A percentile compares a stretch with the other conserved stretches of the same genome.
Evolutionary conservation across 306 rosid species (phyloP).

Genomic region (Fagus sylvatica): DNA sequence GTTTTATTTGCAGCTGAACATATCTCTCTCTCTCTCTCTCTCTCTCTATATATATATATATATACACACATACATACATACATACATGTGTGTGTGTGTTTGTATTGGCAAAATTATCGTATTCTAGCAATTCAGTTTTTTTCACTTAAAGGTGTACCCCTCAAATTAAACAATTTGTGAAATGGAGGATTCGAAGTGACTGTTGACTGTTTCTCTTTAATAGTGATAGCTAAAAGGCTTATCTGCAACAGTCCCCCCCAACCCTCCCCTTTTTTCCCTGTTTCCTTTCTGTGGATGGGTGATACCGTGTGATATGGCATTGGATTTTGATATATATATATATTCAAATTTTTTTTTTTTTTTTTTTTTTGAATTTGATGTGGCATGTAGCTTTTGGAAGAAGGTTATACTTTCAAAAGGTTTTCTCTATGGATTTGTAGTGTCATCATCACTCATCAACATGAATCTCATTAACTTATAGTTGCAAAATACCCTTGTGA

Average conservation of each 20-base stretch:
- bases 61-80: no score
- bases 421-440: conserved; percentile 2
- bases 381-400: neutral
- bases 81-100: neutral
- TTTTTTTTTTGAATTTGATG: neutral
- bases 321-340: neutral
- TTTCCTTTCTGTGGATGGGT: neutral
- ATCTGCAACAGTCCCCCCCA: neutral
- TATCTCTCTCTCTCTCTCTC: no score
- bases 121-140: neutral
- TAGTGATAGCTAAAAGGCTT: neutral
- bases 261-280: no score
- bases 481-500: neutral
- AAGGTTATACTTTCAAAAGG: conserved; percentile 6
- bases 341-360: no score
- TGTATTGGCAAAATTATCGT: neutral
- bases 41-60: no score
- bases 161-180: neutral
- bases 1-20: neutral
- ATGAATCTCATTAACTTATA: neutral
- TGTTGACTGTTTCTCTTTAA: neutral
- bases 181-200: neutral
- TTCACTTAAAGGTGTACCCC: neutral
- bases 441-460: neutral
- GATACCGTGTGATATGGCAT: conserved; percentile 5